These are phyloP conservation scores for Leucocoprinus sp. DNA, from an alignment of 768 basidiomycete genomes.

Conservation along the genomic window DNA sequence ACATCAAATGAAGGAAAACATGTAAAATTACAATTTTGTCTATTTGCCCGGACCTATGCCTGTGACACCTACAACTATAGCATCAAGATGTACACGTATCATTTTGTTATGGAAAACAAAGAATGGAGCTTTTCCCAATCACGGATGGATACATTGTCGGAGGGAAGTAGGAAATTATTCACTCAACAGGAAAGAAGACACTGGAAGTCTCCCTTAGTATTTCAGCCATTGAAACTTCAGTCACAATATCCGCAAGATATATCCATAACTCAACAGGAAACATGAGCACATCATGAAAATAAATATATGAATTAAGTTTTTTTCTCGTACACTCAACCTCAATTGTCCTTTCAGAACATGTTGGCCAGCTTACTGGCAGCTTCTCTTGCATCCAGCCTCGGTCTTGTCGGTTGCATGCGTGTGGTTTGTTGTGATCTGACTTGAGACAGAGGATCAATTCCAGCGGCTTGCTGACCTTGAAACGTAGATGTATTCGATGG, in stretches of 20 bases:
- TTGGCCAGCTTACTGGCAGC: slow-evolving; percentile 88
- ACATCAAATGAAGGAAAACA: too few relatives aligned
- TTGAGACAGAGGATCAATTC: slow-evolving; percentile 58
- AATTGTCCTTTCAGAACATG: slow-evolving; percentile 48
- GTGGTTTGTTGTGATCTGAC: slow-evolving; percentile 56
- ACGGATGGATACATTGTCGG: slow-evolving; percentile 40
- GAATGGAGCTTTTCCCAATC: slow-evolving; percentile 33
- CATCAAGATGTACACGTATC: slow-evolving; percentile 44
- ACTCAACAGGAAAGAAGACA: slow-evolving; percentile 26
- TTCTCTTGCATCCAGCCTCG: slow-evolving; percentile 74
- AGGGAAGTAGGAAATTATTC: slow-evolving; percentile 40
- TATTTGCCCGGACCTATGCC: slow-evolving; percentile 39
- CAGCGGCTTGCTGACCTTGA: slow-evolving; percentile 21
- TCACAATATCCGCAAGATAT: background rate
- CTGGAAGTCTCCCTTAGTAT: too few relatives aligned
- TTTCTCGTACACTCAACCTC: background rate
- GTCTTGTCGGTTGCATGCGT: slow-evolving; percentile 61
- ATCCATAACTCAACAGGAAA: background rate
- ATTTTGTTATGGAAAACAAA: slow-evolving; percentile 42
- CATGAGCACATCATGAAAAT: background rate
- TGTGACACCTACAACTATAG: slow-evolving; percentile 44
- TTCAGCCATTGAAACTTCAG: too few relatives aligned
- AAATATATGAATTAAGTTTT: background rate
- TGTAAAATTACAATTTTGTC: too few relatives aligned
- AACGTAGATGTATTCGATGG: slow-evolving; percentile 25